These are phyloP conservation scores for Rasamsonia emersonii DNA, from an alignment of 2,329 filamentous ascomycete genomes.

Conservation along the genomic window DNA sequence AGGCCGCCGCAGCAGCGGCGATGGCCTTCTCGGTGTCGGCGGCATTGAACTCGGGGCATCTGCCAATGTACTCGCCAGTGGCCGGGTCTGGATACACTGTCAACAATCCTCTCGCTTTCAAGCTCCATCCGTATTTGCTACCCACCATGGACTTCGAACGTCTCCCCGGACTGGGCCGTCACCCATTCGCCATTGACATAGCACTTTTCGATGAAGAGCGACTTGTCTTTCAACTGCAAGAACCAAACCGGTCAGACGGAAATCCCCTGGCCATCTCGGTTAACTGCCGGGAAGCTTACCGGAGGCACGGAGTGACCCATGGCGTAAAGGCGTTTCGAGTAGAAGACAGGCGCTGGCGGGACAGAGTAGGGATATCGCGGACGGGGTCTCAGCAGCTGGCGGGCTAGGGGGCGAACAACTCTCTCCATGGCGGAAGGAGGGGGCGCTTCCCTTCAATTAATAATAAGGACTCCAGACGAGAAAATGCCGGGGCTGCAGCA, in stretches of 20 bases:
- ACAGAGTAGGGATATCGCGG: conserved; percentile 28
- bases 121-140: too few species aligned
- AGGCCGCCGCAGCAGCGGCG: conserved; percentile 66
- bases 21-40: conserved; percentile 76
- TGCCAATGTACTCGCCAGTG: conserved; percentile 71
- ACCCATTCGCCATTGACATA: conserved; percentile 95
- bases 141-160: conserved; percentile 72
- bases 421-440: conserved; percentile 21
- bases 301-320: conserved; percentile 34
- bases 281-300: conserved; percentile 21
- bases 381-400: conserved; percentile 26
- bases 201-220: conserved; percentile 72
- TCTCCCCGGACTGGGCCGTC: conserved; percentile 74
- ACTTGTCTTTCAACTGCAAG: conserved; percentile 64
- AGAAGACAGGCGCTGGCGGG: conserved; percentile 19
- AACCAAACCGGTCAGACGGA: too few species aligned
- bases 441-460: too few species aligned
- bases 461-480: too few species aligned
- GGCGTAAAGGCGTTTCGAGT: conserved; percentile 31
- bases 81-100: conserved; percentile 58
- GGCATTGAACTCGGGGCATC: conserved; percentile 68
- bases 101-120: conserved; percentile 1
- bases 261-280: too few species aligned
- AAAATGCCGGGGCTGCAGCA: too few species aligned
- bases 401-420: conserved; percentile 26